phyloP scores from a whole-genome alignment of 2,329 filamentous ascomycete species.

The Phyllosticta citrichinensis region DNA sequence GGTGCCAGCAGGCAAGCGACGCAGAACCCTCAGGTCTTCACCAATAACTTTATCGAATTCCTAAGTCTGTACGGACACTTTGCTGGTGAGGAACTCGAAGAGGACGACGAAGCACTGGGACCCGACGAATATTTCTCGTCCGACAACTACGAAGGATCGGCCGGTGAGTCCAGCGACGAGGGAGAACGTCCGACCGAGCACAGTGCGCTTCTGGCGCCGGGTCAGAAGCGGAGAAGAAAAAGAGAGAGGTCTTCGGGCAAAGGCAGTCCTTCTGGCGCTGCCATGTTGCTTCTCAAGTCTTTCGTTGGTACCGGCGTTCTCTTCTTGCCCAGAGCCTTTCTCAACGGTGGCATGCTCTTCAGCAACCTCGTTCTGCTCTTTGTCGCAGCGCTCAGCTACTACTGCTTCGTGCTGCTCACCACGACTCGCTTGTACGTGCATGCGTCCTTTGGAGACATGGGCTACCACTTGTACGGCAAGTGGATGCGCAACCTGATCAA shows the following conservation, averaged over 20 bases:
- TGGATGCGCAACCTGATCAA: conserved; percentile 86
- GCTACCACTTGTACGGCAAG: conserved; percentile 79
- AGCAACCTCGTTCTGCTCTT: conserved; percentile 82
- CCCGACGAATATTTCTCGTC: conserved; percentile 90
- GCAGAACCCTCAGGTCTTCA: conserved; percentile 55
- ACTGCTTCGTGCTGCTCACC: conserved; percentile 92
- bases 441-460: conserved; percentile 97
- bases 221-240: conserved; percentile 59
- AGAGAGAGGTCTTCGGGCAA: conserved; percentile 71
- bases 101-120: conserved; percentile 81
- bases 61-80: conserved; percentile 93
- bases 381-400: conserved; percentile 83
- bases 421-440: conserved; percentile 75
- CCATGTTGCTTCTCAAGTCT: conserved; percentile 83
- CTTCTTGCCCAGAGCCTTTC: conserved; percentile 83
- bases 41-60: conserved; percentile 92
- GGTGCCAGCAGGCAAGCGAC: conserved; percentile 18
- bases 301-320: conserved; percentile 95
- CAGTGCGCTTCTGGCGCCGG: conserved; percentile 64
- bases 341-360: conserved; percentile 96
- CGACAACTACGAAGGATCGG: conserved; percentile 50
- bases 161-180: conserved; percentile 45
- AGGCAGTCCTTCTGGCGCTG: conserved; percentile 68
- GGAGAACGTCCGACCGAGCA: conserved; percentile 77
- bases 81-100: conserved; percentile 90